These are phyloP conservation scores for Pueraria montana DNA, from an alignment of 306 rosid species.

Conservation along the genomic window DNA sequence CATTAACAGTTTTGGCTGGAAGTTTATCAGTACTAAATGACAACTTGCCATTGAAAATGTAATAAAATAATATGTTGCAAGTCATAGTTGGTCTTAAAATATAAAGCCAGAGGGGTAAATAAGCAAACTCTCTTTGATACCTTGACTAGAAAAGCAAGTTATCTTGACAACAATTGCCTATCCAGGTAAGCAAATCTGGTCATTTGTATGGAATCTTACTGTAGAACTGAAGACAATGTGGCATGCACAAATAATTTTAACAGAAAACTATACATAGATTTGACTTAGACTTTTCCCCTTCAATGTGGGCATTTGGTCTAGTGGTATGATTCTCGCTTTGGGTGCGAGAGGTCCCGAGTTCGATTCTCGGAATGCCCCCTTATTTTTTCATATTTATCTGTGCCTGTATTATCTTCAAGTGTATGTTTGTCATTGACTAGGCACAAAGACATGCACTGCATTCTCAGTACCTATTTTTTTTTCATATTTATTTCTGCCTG, in stretches of 20 bases:
- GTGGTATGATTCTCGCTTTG: conserved; percentile 81
- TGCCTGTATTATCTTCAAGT: neutral
- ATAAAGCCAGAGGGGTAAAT: too few relatives aligned
- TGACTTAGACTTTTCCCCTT: too few relatives aligned
- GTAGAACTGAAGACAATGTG: neutral
- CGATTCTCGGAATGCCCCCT: conserved; percentile 47
- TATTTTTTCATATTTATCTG: neutral
- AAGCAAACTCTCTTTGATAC: too few relatives aligned
- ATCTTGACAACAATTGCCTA: too few relatives aligned
- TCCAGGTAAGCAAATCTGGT: conserved; percentile 24
- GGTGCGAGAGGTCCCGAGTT: conserved; percentile 78
- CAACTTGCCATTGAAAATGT: too few relatives aligned
- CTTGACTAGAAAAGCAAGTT: too few relatives aligned
- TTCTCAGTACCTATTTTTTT: too few relatives aligned
- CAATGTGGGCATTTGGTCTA: conserved; percentile 64
- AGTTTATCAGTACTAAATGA: too few relatives aligned
- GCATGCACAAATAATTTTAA: neutral
- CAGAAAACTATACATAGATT: neutral
- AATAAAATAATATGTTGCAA: too few relatives aligned
- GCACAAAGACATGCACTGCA: conserved; percentile 5
- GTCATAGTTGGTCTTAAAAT: too few relatives aligned
- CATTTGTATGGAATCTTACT: neutral
- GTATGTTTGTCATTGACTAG: neutral
- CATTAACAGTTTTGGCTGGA: too few relatives aligned
- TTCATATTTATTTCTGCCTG: neutral